A percentile compares a stretch with the other conserved stretches of the same genome.
These are phyloP conservation scores for Apostasia shenzhenica DNA, from an alignment of 106 monocot genomes.

Conservation along the genomic window DNA sequence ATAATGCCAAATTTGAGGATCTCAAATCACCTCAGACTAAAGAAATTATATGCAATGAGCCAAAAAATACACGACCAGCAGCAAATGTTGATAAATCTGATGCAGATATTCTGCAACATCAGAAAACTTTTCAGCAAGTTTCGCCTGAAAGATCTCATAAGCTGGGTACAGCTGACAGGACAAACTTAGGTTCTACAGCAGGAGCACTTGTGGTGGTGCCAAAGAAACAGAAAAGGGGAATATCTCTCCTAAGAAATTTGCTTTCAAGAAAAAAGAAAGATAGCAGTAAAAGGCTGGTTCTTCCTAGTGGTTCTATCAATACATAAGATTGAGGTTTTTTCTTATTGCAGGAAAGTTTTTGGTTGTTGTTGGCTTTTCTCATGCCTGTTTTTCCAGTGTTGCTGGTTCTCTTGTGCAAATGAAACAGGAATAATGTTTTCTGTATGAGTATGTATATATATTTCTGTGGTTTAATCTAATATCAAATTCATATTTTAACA, in stretches of 20 bases:
- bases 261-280: conserved; percentile 11
- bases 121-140: background rate
- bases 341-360: background rate
- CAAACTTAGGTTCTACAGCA: background rate
- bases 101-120: conserved; percentile 2
- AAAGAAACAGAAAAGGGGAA: conserved; percentile 13
- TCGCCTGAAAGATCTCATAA: background rate
- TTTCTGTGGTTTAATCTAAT: no score
- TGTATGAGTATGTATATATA: background rate
- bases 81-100: conserved; percentile 4
- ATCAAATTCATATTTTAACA: background rate
- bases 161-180: background rate
- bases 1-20: conserved; percentile 18
- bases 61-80: conserved; percentile 2
- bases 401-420: background rate
- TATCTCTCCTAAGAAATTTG: conserved; percentile 13
- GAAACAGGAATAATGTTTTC: background rate
- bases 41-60: conserved; percentile 32
- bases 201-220: conserved; percentile 15
- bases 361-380: background rate
- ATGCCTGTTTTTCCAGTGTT: background rate
- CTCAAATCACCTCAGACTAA: conserved; percentile 28
- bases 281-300: conserved; percentile 6
- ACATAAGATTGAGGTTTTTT: background rate
- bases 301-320: background rate